Conservation (phyloP, 2,329 filamentous ascomycete species). For the Geosmithia putterillii region DNA sequence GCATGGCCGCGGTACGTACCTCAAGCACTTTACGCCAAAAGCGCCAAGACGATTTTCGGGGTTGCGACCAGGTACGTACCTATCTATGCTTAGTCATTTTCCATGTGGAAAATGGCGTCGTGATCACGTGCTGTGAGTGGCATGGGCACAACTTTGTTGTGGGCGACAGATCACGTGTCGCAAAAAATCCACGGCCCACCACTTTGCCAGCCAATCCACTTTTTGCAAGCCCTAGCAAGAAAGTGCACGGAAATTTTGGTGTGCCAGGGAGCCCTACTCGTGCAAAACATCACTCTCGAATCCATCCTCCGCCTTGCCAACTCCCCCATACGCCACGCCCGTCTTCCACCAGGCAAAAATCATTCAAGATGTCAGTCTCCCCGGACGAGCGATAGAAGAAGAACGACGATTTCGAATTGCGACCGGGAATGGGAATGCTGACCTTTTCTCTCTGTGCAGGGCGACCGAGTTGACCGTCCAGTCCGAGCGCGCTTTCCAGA, state of each 20-base stretch:
- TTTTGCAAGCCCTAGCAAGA: constrained; percentile 27
- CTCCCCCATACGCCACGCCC: constrained; percentile 21
- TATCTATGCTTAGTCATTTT: neutral
- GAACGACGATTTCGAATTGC: constrained; percentile 1
- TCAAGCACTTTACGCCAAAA: neutral
- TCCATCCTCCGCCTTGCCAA: constrained; percentile 19
- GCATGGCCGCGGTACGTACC: constrained; percentile 11
- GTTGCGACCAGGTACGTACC: neutral
- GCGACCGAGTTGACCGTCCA: constrained; percentile 98
- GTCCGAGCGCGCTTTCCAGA: constrained; percentile 99
- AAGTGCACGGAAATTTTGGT: constrained; percentile 16
- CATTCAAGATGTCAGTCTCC: constrained; percentile 29
- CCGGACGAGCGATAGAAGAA: constrained; percentile 3
- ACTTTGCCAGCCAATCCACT: constrained; percentile 16
- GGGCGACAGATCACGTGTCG: constrained; percentile 13
- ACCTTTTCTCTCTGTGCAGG: constrained; percentile 46
- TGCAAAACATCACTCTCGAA: constrained; percentile 19
- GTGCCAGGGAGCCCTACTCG: constrained; percentile 8
- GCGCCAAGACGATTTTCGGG: no score
- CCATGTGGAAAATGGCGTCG: neutral
- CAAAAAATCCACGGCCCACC: constrained; percentile 1
- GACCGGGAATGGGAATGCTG: neutral
- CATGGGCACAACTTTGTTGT: neutral
- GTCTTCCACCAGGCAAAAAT: constrained; percentile 22
- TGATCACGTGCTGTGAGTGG: neutral